These are phyloP conservation scores for Colletotrichum costaricense DNA, from an alignment of 2,329 filamentous ascomycete species.

Conservation along the genomic window DNA sequence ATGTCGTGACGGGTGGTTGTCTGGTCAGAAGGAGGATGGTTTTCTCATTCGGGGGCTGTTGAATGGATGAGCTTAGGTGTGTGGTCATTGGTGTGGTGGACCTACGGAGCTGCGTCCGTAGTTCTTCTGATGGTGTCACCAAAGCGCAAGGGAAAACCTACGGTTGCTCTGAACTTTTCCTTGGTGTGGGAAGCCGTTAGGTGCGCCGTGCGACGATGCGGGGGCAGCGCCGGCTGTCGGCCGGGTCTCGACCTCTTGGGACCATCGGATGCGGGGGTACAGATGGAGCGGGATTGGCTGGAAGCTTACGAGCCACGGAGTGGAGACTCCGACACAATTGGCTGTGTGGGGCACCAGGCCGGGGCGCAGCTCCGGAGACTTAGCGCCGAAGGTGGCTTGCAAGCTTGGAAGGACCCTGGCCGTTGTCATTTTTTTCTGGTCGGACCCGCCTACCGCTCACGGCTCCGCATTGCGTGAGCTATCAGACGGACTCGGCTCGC, in stretches of 20 bases:
- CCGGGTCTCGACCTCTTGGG: neutral
- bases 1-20: neutral
- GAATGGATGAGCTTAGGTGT: constrained; percentile 1
- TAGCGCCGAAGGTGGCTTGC: neutral
- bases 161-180: neutral
- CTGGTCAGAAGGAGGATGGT: neutral
- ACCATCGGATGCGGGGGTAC: neutral
- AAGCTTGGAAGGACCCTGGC: neutral
- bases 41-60: constrained; percentile 4
- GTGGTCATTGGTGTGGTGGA: neutral
- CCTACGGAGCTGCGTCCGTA: neutral
- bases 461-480: neutral
- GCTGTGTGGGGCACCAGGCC: neutral
- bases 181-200: neutral
- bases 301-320: neutral
- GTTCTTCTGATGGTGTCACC: neutral
- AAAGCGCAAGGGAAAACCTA: neutral
- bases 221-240: neutral
- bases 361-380: neutral
- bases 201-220: neutral
- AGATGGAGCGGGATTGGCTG: neutral
- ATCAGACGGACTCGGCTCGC: neutral
- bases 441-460: neutral
- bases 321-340: neutral
- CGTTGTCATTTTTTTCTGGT: neutral